Conservation (phyloP, 2,329 filamentous ascomycete species). For the Cordyceps cateniannulata region DNA sequence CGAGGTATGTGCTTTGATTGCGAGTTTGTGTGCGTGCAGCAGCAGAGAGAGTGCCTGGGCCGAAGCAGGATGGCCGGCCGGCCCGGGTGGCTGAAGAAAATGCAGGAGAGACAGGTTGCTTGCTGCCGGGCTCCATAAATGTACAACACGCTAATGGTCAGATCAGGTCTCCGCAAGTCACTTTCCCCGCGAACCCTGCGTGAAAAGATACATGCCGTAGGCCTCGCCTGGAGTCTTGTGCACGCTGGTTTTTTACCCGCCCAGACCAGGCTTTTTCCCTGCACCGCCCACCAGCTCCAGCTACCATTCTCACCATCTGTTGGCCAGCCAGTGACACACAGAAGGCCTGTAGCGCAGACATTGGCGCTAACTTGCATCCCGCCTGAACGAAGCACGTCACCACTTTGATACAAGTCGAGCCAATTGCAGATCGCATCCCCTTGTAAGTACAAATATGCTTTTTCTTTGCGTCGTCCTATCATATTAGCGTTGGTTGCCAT, state of each 20-base stretch:
- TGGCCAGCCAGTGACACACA: background rate
- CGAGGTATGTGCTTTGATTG: background rate
- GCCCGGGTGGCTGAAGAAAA: background rate
- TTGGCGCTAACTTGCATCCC: background rate
- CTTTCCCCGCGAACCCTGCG: background rate
- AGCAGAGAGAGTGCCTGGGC: background rate
- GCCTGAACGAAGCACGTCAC: slow-evolving; percentile 3
- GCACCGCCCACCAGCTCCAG: background rate
- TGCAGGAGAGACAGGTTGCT: background rate
- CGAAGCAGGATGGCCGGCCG: background rate
- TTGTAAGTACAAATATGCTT: background rate
- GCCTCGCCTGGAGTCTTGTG: background rate
- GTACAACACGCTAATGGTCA: slow-evolving; percentile 15
- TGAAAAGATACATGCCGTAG: slow-evolving; percentile 4
- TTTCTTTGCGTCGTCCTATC: background rate
- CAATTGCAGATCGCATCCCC: background rate
- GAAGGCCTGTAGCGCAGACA: background rate
- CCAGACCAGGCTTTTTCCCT: background rate
- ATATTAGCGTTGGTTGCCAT: background rate
- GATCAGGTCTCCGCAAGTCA: slow-evolving; percentile 3
- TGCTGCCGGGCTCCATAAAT: background rate
- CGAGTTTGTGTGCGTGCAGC: background rate
- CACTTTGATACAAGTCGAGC: background rate
- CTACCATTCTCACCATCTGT: background rate
- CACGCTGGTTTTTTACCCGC: background rate